Percentiles rank a stretch among this genome's conserved stretches.
These are phyloP conservation scores for Xerocomus spinulosus DNA, from an alignment of 768 basidiomycete species.

Conservation along the genomic window DNA sequence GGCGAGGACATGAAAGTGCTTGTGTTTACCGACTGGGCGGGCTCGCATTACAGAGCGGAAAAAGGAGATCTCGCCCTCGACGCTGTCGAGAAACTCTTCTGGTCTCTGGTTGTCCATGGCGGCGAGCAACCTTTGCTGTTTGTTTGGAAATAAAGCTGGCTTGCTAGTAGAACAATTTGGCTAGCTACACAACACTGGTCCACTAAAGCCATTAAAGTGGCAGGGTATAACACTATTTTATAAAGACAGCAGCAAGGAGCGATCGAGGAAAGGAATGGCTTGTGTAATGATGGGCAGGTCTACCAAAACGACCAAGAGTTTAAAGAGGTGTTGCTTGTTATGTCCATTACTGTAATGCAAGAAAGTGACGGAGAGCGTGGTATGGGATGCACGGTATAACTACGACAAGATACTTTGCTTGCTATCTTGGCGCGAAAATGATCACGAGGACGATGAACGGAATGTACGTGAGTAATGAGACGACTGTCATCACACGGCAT, in stretches of 20 bases:
- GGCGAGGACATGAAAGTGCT: conserved; percentile 74
- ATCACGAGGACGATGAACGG: conserved; percentile 74
- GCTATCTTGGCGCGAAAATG: conserved; percentile 47
- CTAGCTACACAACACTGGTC: conserved; percentile 20
- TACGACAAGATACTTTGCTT: conserved; percentile 9
- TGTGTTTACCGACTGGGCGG: conserved; percentile 78
- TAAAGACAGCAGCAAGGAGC: conserved; percentile 26
- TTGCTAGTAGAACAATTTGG: conserved; percentile 21
- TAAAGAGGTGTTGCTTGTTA: conserved; percentile 8
- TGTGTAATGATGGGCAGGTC: conserved; percentile 9
- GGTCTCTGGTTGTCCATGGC: conserved; percentile 29
- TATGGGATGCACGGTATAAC: conserved; percentile 8
- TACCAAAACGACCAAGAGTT: conserved; percentile 17
- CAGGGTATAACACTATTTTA: conserved; percentile 28
- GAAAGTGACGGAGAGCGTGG: conserved; percentile 11
- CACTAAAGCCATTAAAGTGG: conserved; percentile 8
- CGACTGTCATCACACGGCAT: conserved; percentile 65
- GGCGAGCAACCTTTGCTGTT: conserved; percentile 1
- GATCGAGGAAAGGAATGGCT: conserved; percentile 19
- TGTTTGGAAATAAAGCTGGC: conserved; percentile 20
- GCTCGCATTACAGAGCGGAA: conserved; percentile 79
- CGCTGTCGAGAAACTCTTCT: conserved; percentile 55
- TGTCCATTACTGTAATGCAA: conserved; percentile 25
- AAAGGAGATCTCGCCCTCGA: conserved; percentile 82
- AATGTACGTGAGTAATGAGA: conserved; percentile 71